Base-by-base conservation (phyloP, 108 stramenopile genomes). In the Skeletonema costatum region DNA sequence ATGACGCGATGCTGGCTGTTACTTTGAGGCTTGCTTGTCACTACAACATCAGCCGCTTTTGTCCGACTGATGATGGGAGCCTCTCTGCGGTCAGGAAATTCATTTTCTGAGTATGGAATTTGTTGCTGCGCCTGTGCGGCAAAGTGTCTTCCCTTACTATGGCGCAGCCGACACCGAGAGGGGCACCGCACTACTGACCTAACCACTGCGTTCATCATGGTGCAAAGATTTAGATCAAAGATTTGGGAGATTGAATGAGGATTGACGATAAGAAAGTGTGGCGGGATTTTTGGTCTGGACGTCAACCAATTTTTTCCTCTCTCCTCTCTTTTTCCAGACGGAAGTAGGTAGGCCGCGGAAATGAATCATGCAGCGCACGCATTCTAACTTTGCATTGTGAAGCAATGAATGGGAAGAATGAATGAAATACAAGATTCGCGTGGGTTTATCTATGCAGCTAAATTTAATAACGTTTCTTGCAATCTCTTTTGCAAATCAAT, bases 61-160 rank as follows among this genome's bases (percentile, higher is more conserved):
- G 89, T 90, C 35, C 76, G 74, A 12, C 85, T 87, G 44, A 95
- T 89, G 32, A 70, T 66, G 41, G 94, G 94, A 29, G 87, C 77
- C 80, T 92, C 92, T 44, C 72, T 85, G 2, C 90, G 76, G 5
- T 84, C 83, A 41, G 94, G 94, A 72, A 92, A 95, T 76, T 95
- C 88, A 68, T 91, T 87, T 7, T 35, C 48, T 39, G 89, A 87
- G 60, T 66, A 80, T 4, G 53, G 25, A 8, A 25, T 8, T 10
- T 56, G 53, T 8, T 56, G 53, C 53, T 56, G 53, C 9, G 53
- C 53, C 25, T 56, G 53, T 56, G 17, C 53, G 9, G 25, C 25
- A 56, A 56, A 56, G 10, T 56, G 21, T 25, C 53, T 56, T 8
- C 21, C 53, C 53, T 56, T 56, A 25, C 6, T 19, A 19, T 51